Conservation (phyloP, 257 asterid species). For the Solanum megistacrolobum region DNA sequence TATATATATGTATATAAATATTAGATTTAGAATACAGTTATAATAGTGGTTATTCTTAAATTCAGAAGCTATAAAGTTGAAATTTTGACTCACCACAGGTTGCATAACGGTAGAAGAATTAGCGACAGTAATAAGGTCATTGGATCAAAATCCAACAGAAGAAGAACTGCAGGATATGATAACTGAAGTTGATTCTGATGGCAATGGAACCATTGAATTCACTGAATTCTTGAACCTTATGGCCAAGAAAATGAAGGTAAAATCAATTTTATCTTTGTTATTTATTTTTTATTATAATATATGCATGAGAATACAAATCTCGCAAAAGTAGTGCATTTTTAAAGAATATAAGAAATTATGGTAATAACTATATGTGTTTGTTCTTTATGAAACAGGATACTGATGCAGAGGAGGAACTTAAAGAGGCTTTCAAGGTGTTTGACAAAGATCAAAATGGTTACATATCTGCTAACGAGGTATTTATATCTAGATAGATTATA, state of each 20-base stretch:
- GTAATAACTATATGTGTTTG: neutral
- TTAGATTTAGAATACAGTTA: too few relatives aligned
- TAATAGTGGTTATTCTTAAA: too few relatives aligned
- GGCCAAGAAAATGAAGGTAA: constrained; percentile 39
- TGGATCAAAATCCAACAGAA: constrained; percentile 41
- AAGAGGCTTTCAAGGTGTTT: constrained; percentile 45
- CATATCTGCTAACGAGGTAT: constrained; percentile 38
- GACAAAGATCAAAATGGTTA: constrained; percentile 52
- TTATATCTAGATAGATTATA: neutral
- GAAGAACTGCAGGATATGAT: constrained; percentile 42
- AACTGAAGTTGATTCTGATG: constrained; percentile 42
- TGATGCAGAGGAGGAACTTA: constrained; percentile 43
- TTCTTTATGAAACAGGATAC: constrained; percentile 16
- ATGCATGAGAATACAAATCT: neutral
- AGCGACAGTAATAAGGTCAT: constrained; percentile 33
- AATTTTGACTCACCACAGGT: constrained; percentile 7
- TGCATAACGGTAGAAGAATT: constrained; percentile 38
- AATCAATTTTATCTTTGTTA: neutral
- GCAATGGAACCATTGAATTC: constrained; percentile 42
- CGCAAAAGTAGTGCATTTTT: neutral
- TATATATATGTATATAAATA: too few relatives aligned
- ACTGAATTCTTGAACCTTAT: constrained; percentile 42
- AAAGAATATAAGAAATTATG: neutral
- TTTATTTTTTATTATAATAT: neutral
- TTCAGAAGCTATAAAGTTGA: neutral